Conservation (phyloP, 345 rosid species). For the Sonneratia alba region DNA sequence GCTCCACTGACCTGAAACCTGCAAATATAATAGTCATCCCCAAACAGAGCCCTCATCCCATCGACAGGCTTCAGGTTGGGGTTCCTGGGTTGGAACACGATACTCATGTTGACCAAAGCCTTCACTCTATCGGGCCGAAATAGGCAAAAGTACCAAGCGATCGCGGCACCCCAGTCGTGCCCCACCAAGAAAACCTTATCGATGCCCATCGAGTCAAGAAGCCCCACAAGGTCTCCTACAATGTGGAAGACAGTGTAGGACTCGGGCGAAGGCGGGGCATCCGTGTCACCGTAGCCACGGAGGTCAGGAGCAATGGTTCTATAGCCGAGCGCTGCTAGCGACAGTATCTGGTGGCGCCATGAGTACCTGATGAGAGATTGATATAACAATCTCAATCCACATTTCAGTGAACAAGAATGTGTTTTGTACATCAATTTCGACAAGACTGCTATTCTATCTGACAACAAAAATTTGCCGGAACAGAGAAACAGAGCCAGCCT, state of each 20-base stretch:
- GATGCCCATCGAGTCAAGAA: slow-evolving; percentile 23
- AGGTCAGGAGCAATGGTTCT: slow-evolving; percentile 70
- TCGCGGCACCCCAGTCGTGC: slow-evolving; percentile 67
- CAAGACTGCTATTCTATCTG: not conserved
- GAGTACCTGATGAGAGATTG: slow-evolving; percentile 15
- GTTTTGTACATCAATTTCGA: not conserved
- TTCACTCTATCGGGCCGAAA: slow-evolving; percentile 59
- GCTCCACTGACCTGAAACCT: slow-evolving; percentile 56
- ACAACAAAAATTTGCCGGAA: not conserved
- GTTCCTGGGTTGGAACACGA: slow-evolving; percentile 37
- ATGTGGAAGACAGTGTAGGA: slow-evolving; percentile 35
- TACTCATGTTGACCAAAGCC: slow-evolving; percentile 58
- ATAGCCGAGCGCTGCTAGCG: slow-evolving; percentile 49
- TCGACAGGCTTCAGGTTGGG: slow-evolving; percentile 38
- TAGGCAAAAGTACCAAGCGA: slow-evolving; percentile 57
- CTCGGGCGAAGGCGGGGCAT: slow-evolving; percentile 28
- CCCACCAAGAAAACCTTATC: slow-evolving; percentile 57
- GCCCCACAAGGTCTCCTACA: slow-evolving; percentile 27
- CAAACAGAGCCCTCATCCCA: slow-evolving; percentile 30
- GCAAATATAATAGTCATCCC: slow-evolving; percentile 64
- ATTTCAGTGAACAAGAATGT: not conserved
- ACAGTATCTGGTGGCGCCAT: slow-evolving; percentile 68
- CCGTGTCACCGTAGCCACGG: slow-evolving; percentile 65
- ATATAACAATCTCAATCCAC: not conserved
- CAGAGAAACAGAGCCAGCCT: not conserved